Percentiles rank a stretch among this genome's conserved stretches.
phyloP scores from a whole-genome alignment of 1,284 basidiomycete genomes.

The Rhodotorula sp. region DNA sequence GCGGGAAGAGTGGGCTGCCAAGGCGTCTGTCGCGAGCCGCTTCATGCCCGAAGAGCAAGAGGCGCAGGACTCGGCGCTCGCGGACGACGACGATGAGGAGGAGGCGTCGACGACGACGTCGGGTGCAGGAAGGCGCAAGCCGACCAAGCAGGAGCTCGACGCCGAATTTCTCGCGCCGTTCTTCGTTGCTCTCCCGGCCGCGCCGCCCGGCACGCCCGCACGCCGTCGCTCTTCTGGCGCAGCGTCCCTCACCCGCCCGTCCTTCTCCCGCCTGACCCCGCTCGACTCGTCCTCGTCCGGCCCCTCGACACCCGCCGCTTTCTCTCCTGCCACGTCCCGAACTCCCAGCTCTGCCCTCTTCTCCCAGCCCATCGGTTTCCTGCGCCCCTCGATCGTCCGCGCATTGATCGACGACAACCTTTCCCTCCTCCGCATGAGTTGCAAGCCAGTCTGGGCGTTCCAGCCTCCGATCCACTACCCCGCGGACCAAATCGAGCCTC shows the following conservation, averaged over 20 bases:
- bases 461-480: constrained; percentile 19
- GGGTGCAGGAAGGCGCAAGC: too few relatives aligned
- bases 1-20: constrained; percentile 9
- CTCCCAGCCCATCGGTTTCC: constrained; percentile 42
- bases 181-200: constrained; percentile 27
- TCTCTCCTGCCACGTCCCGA: neutral
- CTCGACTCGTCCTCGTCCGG: constrained; percentile 9
- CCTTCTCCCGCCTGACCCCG: constrained; percentile 29
- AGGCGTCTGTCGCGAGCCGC: neutral
- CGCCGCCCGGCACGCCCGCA: neutral
- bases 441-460: constrained; percentile 29
- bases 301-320: neutral
- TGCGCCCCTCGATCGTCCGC: constrained; percentile 37
- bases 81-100: constrained; percentile 22
- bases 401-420: constrained; percentile 38
- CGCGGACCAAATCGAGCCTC: neutral
- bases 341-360: neutral
- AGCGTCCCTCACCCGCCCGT: neutral
- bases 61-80: constrained; percentile 13
- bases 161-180: constrained; percentile 33
- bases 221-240: constrained; percentile 13
- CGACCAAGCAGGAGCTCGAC: neutral
- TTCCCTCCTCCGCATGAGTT: constrained; percentile 24
- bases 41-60: neutral
- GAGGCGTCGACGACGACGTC: neutral